Base-by-base conservation (phyloP, 371 early-diverging fungal genomes). In the Capillidium heterosporum region DNA sequence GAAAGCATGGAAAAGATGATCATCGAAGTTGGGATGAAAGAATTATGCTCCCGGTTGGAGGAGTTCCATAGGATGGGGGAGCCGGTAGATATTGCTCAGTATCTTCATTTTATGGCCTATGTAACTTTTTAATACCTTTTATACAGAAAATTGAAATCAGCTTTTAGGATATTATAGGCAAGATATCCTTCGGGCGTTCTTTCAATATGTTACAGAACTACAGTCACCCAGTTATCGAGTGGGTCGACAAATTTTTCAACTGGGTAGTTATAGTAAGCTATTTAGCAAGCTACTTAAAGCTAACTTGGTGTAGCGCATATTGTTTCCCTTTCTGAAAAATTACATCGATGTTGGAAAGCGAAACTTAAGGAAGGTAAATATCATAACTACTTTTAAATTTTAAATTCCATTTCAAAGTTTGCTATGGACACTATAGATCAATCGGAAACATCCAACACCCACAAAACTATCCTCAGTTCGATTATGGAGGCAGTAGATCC, bases 201-300 rank as follows among this genome's bases (percentile, higher is more conserved):
- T 49, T 49, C 50, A 27, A 27, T 23, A 49, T 49, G 50, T 31
- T 49, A 3, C 13, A 49, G 50, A 49, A 49, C 50, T 13, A 31
- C 2, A 29, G 29, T 31, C 50, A 49, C 32, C 50, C 50, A 15
- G 50, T 31, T 11, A 31, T 49, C 26, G 28, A 49, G 28, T 49
- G 50, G 50, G 26, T 49, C 24, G 31, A 49, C 8, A 28, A 31
- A 24, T 15, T 49, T 24, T 24, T 49, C 26, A 17, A 23, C 11
- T 31, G 31, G 28, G 50, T 31, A 15, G 31, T 49, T 24, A 11
- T 49, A 4, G 24, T 31, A 35, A 35, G 7, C 35, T 35, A 35
- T 35, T 7, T 35, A 35, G 7, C 13, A 47, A 47, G 1, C 2
- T 11, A 11, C n/a, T 3, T 47, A 47, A 21, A 5, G 4, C 10